A percentile compares a stretch with the other conserved stretches of the same genome.
Conservation (phyloP, 768 basidiomycete species). For the Tricholoma furcatifolium region DNA sequence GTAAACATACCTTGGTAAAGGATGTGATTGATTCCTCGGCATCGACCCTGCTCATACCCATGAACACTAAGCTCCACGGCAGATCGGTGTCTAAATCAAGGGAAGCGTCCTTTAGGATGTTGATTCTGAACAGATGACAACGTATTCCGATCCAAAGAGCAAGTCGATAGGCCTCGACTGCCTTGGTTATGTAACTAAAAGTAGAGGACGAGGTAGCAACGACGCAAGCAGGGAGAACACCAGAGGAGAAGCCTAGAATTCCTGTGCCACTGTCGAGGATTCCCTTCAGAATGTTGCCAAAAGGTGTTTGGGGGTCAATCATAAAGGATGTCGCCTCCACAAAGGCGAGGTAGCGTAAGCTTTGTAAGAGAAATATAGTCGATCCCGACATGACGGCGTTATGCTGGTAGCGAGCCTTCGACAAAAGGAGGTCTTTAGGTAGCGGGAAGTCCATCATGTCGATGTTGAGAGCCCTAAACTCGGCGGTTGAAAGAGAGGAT, state of each 20-base stretch:
- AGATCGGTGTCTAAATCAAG: constrained; percentile 24
- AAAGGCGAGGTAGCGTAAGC: constrained; percentile 50
- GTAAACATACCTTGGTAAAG: constrained; percentile 18
- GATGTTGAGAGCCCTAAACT: constrained; percentile 35
- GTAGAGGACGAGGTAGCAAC: constrained; percentile 41
- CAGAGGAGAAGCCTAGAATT: constrained; percentile 56
- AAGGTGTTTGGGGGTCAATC: constrained; percentile 21
- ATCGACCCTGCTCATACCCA: constrained; percentile 28
- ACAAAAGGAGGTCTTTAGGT: constrained; percentile 36
- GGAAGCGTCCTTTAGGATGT: constrained; percentile 17
- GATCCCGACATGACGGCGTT: constrained; percentile 52
- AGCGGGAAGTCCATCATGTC: constrained; percentile 43
- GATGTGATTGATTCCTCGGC: constrained; percentile 21
- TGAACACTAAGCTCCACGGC: constrained; percentile 23
- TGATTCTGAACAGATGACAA: constrained; percentile 29
- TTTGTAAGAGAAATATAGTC: constrained; percentile 49
- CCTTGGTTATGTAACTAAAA: constrained; percentile 39
- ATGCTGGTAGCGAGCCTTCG: constrained; percentile 30
- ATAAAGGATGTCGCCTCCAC: constrained; percentile 17
- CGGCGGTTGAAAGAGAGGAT: constrained; percentile 36
- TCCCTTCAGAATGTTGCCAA: constrained; percentile 28
- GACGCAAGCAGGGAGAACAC: constrained; percentile 52
- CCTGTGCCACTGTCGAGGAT: constrained; percentile 36
- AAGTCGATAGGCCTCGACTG: constrained; percentile 48
- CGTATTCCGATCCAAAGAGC: constrained; percentile 54